phyloP scores from a whole-genome alignment of 495 filamentous ascomycete genomes.

The Gamarada debralockiae region DNA sequence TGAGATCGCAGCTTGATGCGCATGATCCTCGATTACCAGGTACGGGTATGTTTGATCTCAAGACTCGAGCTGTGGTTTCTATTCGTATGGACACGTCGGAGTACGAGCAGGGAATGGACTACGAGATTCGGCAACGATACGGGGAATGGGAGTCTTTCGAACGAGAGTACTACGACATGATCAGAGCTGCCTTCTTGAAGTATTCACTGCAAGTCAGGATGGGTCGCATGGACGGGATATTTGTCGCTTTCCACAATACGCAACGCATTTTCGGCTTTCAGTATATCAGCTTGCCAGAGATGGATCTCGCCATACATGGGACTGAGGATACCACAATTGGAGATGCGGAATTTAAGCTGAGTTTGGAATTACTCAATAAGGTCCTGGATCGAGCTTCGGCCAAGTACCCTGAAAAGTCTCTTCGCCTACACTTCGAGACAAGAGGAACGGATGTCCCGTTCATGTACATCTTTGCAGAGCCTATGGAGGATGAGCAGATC shows the following conservation, averaged over 20 bases:
- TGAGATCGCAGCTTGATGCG: slow-evolving; percentile 95
- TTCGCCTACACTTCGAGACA: slow-evolving; percentile 87
- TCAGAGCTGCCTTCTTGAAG: slow-evolving; percentile 88
- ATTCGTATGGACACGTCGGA: slow-evolving; percentile 79
- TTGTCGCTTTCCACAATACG: slow-evolving; percentile 96
- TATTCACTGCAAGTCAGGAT: slow-evolving; percentile 95
- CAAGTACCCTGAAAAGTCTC: slow-evolving; percentile 67
- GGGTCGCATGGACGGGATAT: slow-evolving; percentile 98
- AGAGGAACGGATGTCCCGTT: slow-evolving; percentile 46
- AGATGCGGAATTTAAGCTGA: slow-evolving; percentile 82
- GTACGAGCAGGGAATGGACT: slow-evolving; percentile 73
- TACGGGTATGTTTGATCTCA: slow-evolving; percentile 94
- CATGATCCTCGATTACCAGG: slow-evolving; percentile 83
- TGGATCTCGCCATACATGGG: slow-evolving; percentile 84
- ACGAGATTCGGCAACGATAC: slow-evolving; percentile 72
- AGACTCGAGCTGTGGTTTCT: slow-evolving; percentile 86
- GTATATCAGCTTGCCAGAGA: slow-evolving; percentile 80
- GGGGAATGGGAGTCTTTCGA: slow-evolving; percentile 89
- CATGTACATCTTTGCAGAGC: slow-evolving; percentile 90
- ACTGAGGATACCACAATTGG: slow-evolving; percentile 60
- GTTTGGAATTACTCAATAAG: slow-evolving; percentile 73
- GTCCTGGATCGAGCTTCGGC: slow-evolving; percentile 67
- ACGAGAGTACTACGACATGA: slow-evolving; percentile 96
- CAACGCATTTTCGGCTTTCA: slow-evolving; percentile 97
- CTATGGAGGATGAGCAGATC: slow-evolving; percentile 68